A percentile compares a stretch with the other conserved stretches of the same genome.
Conservation (phyloP, 2,329 filamentous ascomycete species). For the Verticillium klebahnii region DNA sequence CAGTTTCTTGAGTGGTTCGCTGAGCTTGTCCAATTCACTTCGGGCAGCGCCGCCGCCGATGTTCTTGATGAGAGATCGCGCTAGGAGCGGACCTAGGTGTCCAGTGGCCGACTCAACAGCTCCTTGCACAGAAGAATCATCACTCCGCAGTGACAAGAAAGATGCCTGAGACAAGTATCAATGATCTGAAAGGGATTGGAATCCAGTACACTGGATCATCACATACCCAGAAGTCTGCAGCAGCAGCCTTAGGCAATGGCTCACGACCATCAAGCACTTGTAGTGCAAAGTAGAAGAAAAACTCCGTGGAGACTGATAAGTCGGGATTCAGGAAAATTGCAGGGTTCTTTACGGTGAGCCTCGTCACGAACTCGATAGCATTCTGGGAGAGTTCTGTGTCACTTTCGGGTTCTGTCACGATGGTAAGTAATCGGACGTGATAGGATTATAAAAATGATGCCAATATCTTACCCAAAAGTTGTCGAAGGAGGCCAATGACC, state of each 20-base stretch:
- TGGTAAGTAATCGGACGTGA: constrained; percentile 6
- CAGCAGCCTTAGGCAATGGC: constrained; percentile 68
- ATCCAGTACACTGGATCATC: neutral
- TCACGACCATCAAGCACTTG: constrained; percentile 67
- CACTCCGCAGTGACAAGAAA: constrained; percentile 45
- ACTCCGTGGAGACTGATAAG: constrained; percentile 52
- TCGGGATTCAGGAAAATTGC: constrained; percentile 57
- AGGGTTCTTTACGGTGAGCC: constrained; percentile 57
- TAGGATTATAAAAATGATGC: neutral
- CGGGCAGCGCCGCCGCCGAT: constrained; percentile 64
- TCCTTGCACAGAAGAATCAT: constrained; percentile 35
- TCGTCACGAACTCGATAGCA: constrained; percentile 66
- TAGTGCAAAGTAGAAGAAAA: constrained; percentile 68
- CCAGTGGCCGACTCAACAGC: constrained; percentile 45
- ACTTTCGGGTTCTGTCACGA: constrained; percentile 45
- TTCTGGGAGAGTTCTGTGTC: constrained; percentile 71
- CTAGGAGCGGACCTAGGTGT: constrained; percentile 58
- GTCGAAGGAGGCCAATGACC: constrained; percentile 53
- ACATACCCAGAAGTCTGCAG: constrained; percentile 71
- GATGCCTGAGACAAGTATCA: constrained; percentile 35
- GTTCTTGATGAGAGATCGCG: constrained; percentile 56
- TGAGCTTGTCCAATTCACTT: constrained; percentile 67
- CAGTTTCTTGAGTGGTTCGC: constrained; percentile 67
- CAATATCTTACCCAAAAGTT: neutral
- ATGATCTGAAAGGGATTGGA: neutral